These are phyloP conservation scores for Plantago coronopus DNA, from an alignment of 305 asterid genomes.

Conservation along the genomic window DNA sequence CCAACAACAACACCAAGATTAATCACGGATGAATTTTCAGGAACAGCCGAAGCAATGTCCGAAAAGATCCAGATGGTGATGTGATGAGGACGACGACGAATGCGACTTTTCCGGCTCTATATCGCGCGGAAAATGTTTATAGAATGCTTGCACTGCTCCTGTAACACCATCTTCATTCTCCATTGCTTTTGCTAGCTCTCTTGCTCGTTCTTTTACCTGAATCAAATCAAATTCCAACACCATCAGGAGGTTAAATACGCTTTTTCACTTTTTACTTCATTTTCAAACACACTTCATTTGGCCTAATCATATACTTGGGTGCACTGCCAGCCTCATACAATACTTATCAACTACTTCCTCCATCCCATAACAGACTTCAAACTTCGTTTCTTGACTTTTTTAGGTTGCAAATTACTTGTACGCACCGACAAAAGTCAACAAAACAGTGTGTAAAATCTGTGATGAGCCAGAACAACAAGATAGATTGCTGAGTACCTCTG, in stretches of 20 bases:
- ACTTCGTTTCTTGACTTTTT: no score
- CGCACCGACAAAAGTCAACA: no score
- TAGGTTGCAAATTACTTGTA: no score
- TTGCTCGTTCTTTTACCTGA: slow-evolving; percentile 70
- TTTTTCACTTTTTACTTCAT: no score
- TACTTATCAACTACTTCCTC: no score
- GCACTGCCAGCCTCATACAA: no score
- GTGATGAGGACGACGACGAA: no score
- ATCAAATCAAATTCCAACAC: neutral
- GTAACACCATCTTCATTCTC: slow-evolving; percentile 56
- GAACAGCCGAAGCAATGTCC: slow-evolving; percentile 39
- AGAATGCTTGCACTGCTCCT: slow-evolving; percentile 52
- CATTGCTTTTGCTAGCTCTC: slow-evolving; percentile 50
- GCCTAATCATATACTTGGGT: no score
- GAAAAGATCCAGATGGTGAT: slow-evolving; percentile 19
- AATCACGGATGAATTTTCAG: neutral
- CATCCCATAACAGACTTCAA: no score
- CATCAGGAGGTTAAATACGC: no score
- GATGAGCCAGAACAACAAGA: neutral
- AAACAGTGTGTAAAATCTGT: no score
- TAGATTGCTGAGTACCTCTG: slow-evolving; percentile 35
- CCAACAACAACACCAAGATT: neutral
- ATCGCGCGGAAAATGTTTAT: slow-evolving; percentile 35
- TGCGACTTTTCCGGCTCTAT: slow-evolving; percentile 23
- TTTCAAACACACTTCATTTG: no score